Percentiles rank a stretch among this genome's conserved stretches.
These are phyloP conservation scores for Aspergillus pseudoviridinutans DNA, from an alignment of 2,329 filamentous ascomycete genomes.

Conservation along the genomic window DNA sequence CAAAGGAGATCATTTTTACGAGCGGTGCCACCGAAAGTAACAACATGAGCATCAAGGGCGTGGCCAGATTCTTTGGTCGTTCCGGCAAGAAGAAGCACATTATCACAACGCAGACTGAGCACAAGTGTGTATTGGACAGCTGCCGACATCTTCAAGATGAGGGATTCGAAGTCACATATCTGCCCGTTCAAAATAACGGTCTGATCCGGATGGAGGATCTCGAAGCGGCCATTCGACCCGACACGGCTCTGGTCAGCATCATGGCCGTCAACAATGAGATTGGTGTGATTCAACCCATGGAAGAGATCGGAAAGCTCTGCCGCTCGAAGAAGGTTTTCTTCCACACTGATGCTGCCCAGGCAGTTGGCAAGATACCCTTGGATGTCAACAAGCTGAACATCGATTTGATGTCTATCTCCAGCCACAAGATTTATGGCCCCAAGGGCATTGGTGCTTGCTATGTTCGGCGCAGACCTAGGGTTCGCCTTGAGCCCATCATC, in stretches of 20 bases:
- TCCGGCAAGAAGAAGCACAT: constrained; percentile 97
- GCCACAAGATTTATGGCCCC: constrained; percentile 97
- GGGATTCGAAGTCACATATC: constrained; percentile 93
- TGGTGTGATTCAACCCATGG: constrained; percentile 94
- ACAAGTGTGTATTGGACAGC: constrained; percentile 98
- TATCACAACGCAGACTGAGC: constrained; percentile 94
- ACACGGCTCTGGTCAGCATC: constrained; percentile 89
- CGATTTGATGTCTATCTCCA: constrained; percentile 97
- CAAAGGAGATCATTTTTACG: constrained; percentile 98
- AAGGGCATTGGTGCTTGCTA: constrained; percentile 97
- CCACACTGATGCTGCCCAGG: constrained; percentile 94
- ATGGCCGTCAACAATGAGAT: constrained; percentile 99
- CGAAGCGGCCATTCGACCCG: constrained; percentile 82
- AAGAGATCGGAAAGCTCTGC: constrained; percentile 89
- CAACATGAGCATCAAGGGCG: constrained; percentile 99
- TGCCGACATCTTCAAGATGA: constrained; percentile 96
- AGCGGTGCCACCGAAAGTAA: constrained; percentile 98
- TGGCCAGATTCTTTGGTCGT: constrained; percentile 89
- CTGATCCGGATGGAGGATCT: constrained; percentile 78
- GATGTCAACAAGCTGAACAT: constrained; percentile 98
- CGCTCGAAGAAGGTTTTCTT: constrained; percentile 93
- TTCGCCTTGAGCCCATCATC: constrained; percentile 93
- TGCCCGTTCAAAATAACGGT: constrained; percentile 85
- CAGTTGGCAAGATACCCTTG: constrained; percentile 95
- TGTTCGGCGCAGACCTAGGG: constrained; percentile 84